These are phyloP conservation scores for Trametes cubensis DNA, from an alignment of 768 basidiomycete species.

Conservation along the genomic window DNA sequence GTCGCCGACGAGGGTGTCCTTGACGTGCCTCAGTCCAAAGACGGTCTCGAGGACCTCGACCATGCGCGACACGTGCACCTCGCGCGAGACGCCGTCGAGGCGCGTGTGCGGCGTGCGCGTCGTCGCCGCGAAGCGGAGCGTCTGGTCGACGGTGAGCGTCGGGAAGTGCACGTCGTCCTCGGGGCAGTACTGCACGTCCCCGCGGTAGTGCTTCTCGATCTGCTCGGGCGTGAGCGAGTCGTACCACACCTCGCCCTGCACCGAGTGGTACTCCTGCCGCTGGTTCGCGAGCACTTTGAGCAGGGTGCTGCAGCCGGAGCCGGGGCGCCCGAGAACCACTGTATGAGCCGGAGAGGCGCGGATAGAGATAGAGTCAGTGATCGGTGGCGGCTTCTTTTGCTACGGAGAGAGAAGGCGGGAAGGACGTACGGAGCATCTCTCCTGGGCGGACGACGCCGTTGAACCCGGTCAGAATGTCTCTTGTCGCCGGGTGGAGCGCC, in stretches of 20 bases:
- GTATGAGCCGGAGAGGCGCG: background rate
- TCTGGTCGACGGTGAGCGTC: conserved; percentile 78
- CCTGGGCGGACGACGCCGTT: conserved; percentile 61
- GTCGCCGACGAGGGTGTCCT: conserved; percentile 77
- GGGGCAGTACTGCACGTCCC: conserved; percentile 79
- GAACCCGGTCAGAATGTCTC: conserved; percentile 56
- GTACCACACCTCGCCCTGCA: conserved; percentile 75
- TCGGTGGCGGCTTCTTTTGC: background rate
- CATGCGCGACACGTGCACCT: conserved; percentile 45
- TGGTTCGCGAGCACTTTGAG: conserved; percentile 83
- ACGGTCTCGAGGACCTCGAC: conserved; percentile 61
- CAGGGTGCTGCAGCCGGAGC: conserved; percentile 83
- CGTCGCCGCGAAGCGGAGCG: conserved; percentile 68
- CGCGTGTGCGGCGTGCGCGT: conserved; percentile 68
- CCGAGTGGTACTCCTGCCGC: conserved; percentile 62
- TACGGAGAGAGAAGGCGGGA: background rate
- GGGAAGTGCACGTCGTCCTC: conserved; percentile 90
- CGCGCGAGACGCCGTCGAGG: conserved; percentile 44
- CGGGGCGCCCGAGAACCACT: conserved; percentile 87
- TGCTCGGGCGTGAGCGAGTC: conserved; percentile 72
- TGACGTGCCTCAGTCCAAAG: conserved; percentile 76
- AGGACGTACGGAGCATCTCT: conserved; percentile 67
- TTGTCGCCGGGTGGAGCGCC: conserved; percentile 60
- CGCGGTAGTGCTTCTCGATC: conserved; percentile 66
- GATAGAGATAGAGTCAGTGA: background rate